Evolutionary conservation across 306 rosid species (phyloP).

Genomic region (Quercus cerris): DNA sequence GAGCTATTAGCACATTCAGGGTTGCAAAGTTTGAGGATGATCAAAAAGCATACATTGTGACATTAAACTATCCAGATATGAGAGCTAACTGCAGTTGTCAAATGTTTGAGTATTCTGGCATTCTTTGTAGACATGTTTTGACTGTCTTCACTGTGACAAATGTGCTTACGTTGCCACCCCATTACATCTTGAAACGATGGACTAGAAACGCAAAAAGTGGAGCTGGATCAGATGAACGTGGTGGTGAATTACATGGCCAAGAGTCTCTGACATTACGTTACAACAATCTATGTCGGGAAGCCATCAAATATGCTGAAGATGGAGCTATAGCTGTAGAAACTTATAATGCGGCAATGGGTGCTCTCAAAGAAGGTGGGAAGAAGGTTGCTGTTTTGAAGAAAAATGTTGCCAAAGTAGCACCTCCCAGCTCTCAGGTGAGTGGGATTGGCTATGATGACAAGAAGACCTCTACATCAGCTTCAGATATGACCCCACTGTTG

Average conservation of each 20-base stretch:
- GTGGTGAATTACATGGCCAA: slow-evolving; percentile 51
- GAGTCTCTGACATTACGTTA: slow-evolving; percentile 69
- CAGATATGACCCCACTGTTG: slow-evolving; percentile 71
- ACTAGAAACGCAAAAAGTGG: slow-evolving; percentile 78
- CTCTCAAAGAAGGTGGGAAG: slow-evolving; percentile 76
- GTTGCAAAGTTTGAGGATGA: slow-evolving; percentile 94
- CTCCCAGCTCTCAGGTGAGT: slow-evolving; percentile 52
- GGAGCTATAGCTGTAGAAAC: slow-evolving; percentile 79
- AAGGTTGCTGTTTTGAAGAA: slow-evolving; percentile 60
- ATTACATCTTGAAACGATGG: slow-evolving; percentile 90
- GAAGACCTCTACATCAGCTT: slow-evolving; percentile 47
- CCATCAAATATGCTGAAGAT: slow-evolving; percentile 83
- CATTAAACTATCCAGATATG: slow-evolving; percentile 67
- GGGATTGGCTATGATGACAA: slow-evolving; percentile 58
- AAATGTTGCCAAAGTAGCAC: slow-evolving; percentile 66
- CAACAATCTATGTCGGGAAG: slow-evolving; percentile 72
- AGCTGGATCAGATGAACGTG: slow-evolving; percentile 54
- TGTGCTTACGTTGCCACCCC: slow-evolving; percentile 78
- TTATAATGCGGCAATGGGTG: slow-evolving; percentile 60
- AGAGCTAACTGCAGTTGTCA: slow-evolving; percentile 90
- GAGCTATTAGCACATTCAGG: slow-evolving; percentile 69
- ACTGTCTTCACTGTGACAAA: slow-evolving; percentile 88
- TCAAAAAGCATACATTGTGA: slow-evolving; percentile 63
- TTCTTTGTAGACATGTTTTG: slow-evolving; percentile 86
- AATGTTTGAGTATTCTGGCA: slow-evolving; percentile 93